Conservation (phyloP, 768 basidiomycete species). For the Xerocomellus dryophilus region DNA sequence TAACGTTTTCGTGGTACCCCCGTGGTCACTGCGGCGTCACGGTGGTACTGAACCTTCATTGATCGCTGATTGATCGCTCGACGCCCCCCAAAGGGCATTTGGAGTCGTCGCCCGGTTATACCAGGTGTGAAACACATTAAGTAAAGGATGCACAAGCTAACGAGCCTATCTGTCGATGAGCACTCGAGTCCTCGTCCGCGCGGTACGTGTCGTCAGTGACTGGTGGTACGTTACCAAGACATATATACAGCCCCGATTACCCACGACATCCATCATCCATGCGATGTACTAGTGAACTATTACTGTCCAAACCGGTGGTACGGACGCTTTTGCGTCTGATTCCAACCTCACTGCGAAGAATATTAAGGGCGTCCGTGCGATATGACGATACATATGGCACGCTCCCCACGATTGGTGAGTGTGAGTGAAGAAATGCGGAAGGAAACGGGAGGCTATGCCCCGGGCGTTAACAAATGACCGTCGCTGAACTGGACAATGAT, state of each 20-base stretch:
- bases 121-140: no score
- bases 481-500: slow-evolving; percentile 14
- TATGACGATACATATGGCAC: not conserved
- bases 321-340: not conserved
- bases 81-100: not conserved
- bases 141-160: not conserved
- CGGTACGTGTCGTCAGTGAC: not conserved
- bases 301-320: not conserved
- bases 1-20: slow-evolving; percentile 7
- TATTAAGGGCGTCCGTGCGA: not conserved
- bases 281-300: slow-evolving; percentile 2
- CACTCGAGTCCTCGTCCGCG: not conserved
- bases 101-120: not conserved
- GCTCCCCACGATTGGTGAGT: slow-evolving; percentile 1
- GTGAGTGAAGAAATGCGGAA: not conserved
- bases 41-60: not conserved
- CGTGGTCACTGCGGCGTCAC: slow-evolving; percentile 15
- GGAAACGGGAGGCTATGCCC: slow-evolving; percentile 6
- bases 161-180: not conserved
- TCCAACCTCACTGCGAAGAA: not conserved
- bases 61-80: slow-evolving; percentile 16
- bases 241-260: slow-evolving; percentile 11
- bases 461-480: slow-evolving; percentile 2
- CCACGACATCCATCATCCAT: slow-evolving; percentile 1
- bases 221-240: not conserved